These are phyloP conservation scores for Scytalidium lignicola DNA, from an alignment of 2,329 filamentous ascomycete species.

Conservation along the genomic window DNA sequence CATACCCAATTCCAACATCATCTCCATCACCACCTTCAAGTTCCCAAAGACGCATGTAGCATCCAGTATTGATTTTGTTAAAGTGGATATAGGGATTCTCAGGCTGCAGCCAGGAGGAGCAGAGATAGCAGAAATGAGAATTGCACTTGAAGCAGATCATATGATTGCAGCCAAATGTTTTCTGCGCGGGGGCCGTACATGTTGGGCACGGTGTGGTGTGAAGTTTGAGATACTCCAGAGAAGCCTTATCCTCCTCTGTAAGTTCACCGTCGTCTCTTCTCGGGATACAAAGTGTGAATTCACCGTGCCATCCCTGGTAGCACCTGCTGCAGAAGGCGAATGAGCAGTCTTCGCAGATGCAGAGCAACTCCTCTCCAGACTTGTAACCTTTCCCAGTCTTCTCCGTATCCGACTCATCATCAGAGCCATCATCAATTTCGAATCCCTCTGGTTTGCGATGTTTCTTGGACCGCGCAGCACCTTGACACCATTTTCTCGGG, in stretches of 20 bases:
- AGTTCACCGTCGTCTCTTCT: slow-evolving; percentile 64
- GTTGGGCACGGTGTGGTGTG: slow-evolving; percentile 88
- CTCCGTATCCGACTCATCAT: slow-evolving; percentile 42
- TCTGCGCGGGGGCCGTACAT: slow-evolving; percentile 79
- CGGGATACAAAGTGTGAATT: slow-evolving; percentile 65
- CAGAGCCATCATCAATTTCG: slow-evolving; percentile 52
- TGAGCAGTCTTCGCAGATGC: slow-evolving; percentile 81
- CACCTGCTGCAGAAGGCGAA: slow-evolving; percentile 80
- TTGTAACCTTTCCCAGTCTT: slow-evolving; percentile 25
- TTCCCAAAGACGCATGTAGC: slow-evolving; percentile 87
- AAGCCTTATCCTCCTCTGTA: slow-evolving; percentile 79
- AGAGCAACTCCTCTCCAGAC: slow-evolving; percentile 56
- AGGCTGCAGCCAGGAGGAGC: slow-evolving; percentile 77
- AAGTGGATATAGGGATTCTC: slow-evolving; percentile 85
- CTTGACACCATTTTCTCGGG: slow-evolving; percentile 87
- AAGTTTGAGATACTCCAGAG: slow-evolving; percentile 73
- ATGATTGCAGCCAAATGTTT: slow-evolving; percentile 92
- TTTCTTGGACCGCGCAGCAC: slow-evolving; percentile 71
- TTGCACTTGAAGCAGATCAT: slow-evolving; percentile 91
- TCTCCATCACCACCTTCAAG: slow-evolving; percentile 72
- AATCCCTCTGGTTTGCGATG: slow-evolving; percentile 67
- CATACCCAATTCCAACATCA: slow-evolving; percentile 23
- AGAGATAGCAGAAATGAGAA: slow-evolving; percentile 94
- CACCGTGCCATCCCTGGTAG: slow-evolving; percentile 83
- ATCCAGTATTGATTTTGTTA: slow-evolving; percentile 64